Conservation (phyloP, 176 grass and related monocot genomes). For the Eleusine indica region DNA sequence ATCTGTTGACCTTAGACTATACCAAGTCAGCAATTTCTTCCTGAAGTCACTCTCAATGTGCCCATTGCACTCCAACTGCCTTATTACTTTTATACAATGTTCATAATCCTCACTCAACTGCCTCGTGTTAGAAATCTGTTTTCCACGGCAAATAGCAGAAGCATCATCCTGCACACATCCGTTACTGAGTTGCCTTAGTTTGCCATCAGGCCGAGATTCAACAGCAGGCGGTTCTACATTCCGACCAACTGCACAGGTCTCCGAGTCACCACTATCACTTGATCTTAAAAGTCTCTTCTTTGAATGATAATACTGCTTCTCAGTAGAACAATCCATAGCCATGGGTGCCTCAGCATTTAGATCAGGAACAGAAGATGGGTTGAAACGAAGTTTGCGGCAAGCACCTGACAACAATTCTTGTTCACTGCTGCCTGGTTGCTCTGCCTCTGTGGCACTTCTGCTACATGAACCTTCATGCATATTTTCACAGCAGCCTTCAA, state of each 20-base stretch:
- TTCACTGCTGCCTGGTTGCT: slow-evolving; percentile 50
- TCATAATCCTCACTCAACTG: slow-evolving; percentile 68
- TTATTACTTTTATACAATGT: slow-evolving; percentile 84
- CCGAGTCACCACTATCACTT: slow-evolving; percentile 81
- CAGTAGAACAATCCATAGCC: slow-evolving; percentile 52
- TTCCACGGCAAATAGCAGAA: slow-evolving; percentile 43
- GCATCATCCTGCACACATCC: slow-evolving; percentile 51
- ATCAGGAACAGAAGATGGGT: slow-evolving; percentile 70
- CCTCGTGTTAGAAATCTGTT: slow-evolving; percentile 3
- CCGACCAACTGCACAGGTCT: slow-evolving; percentile 61
- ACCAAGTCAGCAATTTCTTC: slow-evolving; percentile 93
- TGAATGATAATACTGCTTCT: slow-evolving; percentile 46
- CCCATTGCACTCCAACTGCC: slow-evolving; percentile 71
- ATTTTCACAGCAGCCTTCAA: slow-evolving; percentile 60
- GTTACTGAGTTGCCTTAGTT: slow-evolving; percentile 33
- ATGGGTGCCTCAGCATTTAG: slow-evolving; percentile 67
- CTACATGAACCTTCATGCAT: slow-evolving; percentile 65
- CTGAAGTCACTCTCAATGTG: slow-evolving; percentile 80
- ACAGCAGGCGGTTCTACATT: slow-evolving; percentile 57
- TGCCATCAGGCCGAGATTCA: slow-evolving; percentile 52
- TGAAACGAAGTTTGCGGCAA: slow-evolving; percentile 81
- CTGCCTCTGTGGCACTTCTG: slow-evolving; percentile 55
- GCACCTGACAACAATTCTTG: slow-evolving; percentile 44
- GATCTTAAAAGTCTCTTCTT: slow-evolving; percentile 57
- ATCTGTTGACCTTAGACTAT: slow-evolving; percentile 73